Base-by-base conservation (phyloP, 208 protist species). In the Wallacemonas sp. region DNA sequence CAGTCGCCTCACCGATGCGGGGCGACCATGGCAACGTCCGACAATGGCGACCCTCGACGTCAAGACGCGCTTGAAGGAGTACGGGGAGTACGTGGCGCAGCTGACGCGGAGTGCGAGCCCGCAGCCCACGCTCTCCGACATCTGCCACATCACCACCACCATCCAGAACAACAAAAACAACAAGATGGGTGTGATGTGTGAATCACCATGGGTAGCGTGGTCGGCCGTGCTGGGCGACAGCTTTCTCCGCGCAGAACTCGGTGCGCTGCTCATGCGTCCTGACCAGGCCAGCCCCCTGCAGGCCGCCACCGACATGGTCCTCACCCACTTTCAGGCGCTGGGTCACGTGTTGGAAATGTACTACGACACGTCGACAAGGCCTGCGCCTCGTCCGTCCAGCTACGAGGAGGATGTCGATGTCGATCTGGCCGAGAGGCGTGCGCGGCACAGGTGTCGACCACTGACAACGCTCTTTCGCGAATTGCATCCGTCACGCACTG, bases 51-150 rank as follows among this genome's bases (percentile, higher is more conserved):
- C 52, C 18, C 52, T 59, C 5, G 52, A 59, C 20, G 31, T 59
- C n/a, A 36, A 42, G 20, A 41, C 52, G 20, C 52, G 52, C 31
- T n/a, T 59, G 52, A 59, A 41, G 32, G 52, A 59, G 52, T 59
- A 59, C 31, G 31, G 52, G 14, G 52, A 33, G 26, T 41, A 59
- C 32, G n/a, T 59, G 26, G 22, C 12, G 31, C 52, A 59, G 52
- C 52, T 59, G 16, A 3, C 20, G 20, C 31, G 22, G 7, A 42
- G 18, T 23, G 52, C 52, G 4, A 8, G 5, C 0, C 31, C 52
- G 11, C 52, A 33, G 52, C 52, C 52, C 5, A 22, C 52, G 7
- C 22, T 59, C 20, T 11, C 26, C 48, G 48, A 55, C 14, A 23
- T n/a, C n/a, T n/a, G n/a, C n/a, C n/a, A n/a, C n/a, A n/a, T n/a